phyloP scores from a whole-genome alignment of 345 rosid species.

The Clarkia xantiana region DNA sequence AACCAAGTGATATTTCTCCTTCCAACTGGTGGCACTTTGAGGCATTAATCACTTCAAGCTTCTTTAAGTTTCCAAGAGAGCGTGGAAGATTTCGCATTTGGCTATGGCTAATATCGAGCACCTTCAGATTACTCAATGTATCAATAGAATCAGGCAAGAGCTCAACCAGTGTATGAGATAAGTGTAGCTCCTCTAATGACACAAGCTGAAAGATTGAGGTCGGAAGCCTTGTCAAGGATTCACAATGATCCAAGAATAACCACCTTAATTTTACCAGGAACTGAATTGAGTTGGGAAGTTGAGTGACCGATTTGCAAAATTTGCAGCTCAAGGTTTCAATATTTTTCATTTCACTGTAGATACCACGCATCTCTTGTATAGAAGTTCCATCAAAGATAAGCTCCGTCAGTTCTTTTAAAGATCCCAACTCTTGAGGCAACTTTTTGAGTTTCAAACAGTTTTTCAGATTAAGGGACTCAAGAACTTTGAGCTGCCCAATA shows the following conservation, averaged over 20 bases:
- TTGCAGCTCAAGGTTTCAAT: background rate
- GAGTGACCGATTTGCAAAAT: background rate
- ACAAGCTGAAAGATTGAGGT: background rate
- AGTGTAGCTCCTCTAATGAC: background rate
- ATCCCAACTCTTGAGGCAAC: background rate
- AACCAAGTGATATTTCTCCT: background rate
- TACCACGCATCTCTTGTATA: background rate
- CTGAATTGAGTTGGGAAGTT: background rate
- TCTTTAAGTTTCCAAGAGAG: background rate
- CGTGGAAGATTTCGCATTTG: background rate
- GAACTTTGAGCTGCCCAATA: background rate
- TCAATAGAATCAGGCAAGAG: background rate
- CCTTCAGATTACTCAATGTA: background rate
- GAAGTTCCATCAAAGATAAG: background rate
- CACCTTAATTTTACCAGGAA: background rate
- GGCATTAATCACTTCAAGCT: slow-evolving; percentile 1
- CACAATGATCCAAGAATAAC: background rate
- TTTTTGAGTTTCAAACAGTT: rapidly evolving
- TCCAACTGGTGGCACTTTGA: background rate
- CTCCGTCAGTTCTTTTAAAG: background rate
- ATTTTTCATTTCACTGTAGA: background rate
- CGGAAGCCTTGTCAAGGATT: background rate
- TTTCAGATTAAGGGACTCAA: background rate
- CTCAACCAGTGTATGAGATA: background rate
- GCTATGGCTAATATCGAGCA: background rate